These are phyloP conservation scores for Malus hybrid DNA, from an alignment of 331 rosid species.

Conservation along the genomic window DNA sequence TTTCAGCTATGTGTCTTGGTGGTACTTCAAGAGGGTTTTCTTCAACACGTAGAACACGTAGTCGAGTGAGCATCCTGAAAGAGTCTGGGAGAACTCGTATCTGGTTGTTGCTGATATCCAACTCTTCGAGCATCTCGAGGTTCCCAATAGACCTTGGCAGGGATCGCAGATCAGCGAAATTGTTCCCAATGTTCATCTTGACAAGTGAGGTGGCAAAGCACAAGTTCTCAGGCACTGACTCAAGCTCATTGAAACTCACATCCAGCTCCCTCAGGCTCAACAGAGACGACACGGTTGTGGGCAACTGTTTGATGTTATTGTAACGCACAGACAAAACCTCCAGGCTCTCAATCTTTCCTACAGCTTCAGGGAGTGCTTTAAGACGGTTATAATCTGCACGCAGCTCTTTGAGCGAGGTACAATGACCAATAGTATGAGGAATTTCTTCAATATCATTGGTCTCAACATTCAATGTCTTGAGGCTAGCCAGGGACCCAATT, in stretches of 20 bases:
- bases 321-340: conserved; percentile 71
- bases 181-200: conserved; percentile 79
- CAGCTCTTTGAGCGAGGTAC: conserved; percentile 65
- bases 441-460: conserved; percentile 78
- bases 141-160: conserved; percentile 84
- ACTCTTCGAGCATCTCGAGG: conserved; percentile 83
- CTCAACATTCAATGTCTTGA: conserved; percentile 59
- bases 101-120: conserved; percentile 87
- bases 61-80: conserved; percentile 55
- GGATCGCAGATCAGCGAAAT: conserved; percentile 68
- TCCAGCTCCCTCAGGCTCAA: conserved; percentile 66
- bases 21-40: conserved; percentile 92
- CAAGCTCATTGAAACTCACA: conserved; percentile 85
- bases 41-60: conserved; percentile 60
- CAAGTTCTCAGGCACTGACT: conserved; percentile 78
- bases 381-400: conserved; percentile 66
- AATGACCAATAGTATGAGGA: conserved; percentile 72
- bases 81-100: conserved; percentile 77
- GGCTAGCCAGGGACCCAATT: conserved; percentile 57
- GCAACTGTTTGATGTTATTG: conserved; percentile 68
- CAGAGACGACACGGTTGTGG: conserved; percentile 78
- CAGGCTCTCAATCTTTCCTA: conserved; percentile 70
- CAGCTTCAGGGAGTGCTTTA: conserved; percentile 85
- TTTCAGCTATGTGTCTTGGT: conserved; percentile 63
- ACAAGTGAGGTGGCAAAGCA: conserved; percentile 76